phyloP scores from a whole-genome alignment of 768 basidiomycete genomes.

The Candolleomyces eurysporus region DNA sequence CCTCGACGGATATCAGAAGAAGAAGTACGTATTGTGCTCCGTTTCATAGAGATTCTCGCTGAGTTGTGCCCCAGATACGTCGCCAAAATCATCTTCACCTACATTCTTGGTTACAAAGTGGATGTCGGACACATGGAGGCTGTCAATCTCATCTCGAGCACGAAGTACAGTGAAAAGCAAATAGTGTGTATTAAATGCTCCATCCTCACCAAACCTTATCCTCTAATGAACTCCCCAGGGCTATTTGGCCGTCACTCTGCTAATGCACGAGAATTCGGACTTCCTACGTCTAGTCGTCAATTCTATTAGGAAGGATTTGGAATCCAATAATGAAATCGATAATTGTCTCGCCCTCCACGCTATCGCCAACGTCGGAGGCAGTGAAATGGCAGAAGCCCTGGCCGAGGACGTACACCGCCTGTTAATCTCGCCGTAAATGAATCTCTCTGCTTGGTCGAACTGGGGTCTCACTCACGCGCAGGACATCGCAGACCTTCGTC shows the following conservation, averaged over 20 bases:
- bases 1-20: slow-evolving; percentile 88
- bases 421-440: slow-evolving; percentile 85
- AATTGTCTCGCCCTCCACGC: slow-evolving; percentile 97
- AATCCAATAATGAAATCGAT: slow-evolving; percentile 90
- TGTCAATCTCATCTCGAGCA: slow-evolving; percentile 93
- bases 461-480: slow-evolving; percentile 28
- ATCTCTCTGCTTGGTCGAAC: not conserved
- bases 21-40: slow-evolving; percentile 57
- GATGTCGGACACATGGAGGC: slow-evolving; percentile 99
- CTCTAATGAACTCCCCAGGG: slow-evolving; percentile 53
- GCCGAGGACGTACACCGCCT: slow-evolving; percentile 92
- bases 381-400: slow-evolving; percentile 97
- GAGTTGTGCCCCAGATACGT: slow-evolving; percentile 66
- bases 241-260: slow-evolving; percentile 92
- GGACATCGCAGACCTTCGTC: slow-evolving; percentile 92
- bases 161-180: slow-evolving; percentile 98
- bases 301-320: slow-evolving; percentile 95
- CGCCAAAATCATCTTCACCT: slow-evolving; percentile 98
- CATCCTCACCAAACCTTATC: slow-evolving; percentile 3
- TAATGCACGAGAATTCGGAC: slow-evolving; percentile 99
- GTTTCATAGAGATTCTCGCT: slow-evolving; percentile 4
- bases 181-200: slow-evolving; percentile 61
- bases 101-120: slow-evolving; percentile 98
- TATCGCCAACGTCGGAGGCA: slow-evolving; percentile 96
- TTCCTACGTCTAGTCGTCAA: slow-evolving; percentile 96